Evolutionary conservation across 2,329 filamentous ascomycete species (phyloP).

Genomic region (Sporothrix euskadiensis): DNA sequence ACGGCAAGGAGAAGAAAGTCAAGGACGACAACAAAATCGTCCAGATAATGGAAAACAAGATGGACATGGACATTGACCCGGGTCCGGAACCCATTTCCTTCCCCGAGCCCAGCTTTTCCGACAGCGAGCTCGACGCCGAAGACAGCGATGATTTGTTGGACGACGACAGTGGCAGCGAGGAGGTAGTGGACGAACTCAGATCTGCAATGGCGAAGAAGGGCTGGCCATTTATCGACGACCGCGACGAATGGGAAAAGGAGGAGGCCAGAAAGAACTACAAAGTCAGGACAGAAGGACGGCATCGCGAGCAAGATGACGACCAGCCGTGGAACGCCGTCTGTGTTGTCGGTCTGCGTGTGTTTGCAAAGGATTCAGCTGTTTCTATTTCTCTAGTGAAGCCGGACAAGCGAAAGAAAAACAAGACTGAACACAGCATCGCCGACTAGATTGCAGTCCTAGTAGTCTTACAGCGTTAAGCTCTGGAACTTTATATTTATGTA

Average conservation of each 20-base stretch:
- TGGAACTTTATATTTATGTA: too few relatives aligned
- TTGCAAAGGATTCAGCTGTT: slow-evolving; percentile 13
- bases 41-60: background rate
- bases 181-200: background rate
- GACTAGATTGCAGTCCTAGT: background rate
- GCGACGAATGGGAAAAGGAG: background rate
- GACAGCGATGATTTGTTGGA: slow-evolving; percentile 14
- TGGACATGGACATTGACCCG: background rate
- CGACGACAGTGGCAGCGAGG: background rate
- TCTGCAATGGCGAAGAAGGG: background rate
- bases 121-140: slow-evolving; percentile 14
- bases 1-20: background rate
- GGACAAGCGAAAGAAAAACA: background rate
- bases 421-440: background rate
- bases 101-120: slow-evolving; percentile 26
- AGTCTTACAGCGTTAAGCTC: too few relatives aligned
- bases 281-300: background rate
- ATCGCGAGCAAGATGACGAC: background rate
- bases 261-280: background rate
- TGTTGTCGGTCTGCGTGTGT: slow-evolving; percentile 24
- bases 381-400: slow-evolving; percentile 14
- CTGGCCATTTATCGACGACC: background rate
- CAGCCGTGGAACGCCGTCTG: slow-evolving; percentile 26
- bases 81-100: slow-evolving; percentile 12
- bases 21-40: background rate